Percentiles rank a stretch among this genome's conserved stretches.
Conservation (phyloP, 164 flowering plant species). For the Aristolochia contorta region DNA sequence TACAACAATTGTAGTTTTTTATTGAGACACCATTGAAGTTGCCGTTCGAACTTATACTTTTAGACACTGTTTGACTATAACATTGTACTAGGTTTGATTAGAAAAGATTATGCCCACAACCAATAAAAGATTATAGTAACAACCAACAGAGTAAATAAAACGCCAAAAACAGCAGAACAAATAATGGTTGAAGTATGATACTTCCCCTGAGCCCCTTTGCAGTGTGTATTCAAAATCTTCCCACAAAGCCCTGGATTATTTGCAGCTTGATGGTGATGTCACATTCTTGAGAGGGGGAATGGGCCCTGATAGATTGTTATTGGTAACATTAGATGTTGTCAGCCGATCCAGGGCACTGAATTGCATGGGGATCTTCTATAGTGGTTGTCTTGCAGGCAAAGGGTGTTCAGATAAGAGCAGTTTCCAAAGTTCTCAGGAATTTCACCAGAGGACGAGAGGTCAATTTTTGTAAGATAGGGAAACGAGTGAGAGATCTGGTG, state of each 20-base stretch:
- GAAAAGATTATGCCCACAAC: too few species aligned
- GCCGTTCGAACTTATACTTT: too few species aligned
- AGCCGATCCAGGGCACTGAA: conserved; percentile 40
- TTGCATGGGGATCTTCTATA: conserved; percentile 38
- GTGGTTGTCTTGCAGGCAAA: conserved; percentile 53
- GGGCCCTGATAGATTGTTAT: conserved; percentile 46
- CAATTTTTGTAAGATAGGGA: conserved; percentile 35
- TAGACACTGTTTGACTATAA: too few species aligned
- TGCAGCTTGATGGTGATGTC: neutral
- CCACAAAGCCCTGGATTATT: conserved; percentile 9
- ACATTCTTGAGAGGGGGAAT: conserved; percentile 23
- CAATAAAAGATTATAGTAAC: conserved; percentile 26
- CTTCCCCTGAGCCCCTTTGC: conserved; percentile 19
- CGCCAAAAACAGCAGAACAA: conserved; percentile 52
- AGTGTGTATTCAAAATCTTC: conserved; percentile 6
- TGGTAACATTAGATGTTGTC: conserved; percentile 39
- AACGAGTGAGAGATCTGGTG: conserved; percentile 24
- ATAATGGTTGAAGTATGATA: conserved; percentile 27
- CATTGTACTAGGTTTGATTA: too few species aligned
- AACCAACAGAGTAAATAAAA: conserved; percentile 24
- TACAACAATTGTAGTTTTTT: too few species aligned
- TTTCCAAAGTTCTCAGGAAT: conserved; percentile 45
- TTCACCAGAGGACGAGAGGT: conserved; percentile 56
- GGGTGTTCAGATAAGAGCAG: conserved; percentile 40
- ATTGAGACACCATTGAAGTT: too few species aligned